Evolutionary conservation across 116 monocot species (phyloP), one percentile per base, ranked within the genome.

Genomic region (Papilionanthe hybrid): DNA sequence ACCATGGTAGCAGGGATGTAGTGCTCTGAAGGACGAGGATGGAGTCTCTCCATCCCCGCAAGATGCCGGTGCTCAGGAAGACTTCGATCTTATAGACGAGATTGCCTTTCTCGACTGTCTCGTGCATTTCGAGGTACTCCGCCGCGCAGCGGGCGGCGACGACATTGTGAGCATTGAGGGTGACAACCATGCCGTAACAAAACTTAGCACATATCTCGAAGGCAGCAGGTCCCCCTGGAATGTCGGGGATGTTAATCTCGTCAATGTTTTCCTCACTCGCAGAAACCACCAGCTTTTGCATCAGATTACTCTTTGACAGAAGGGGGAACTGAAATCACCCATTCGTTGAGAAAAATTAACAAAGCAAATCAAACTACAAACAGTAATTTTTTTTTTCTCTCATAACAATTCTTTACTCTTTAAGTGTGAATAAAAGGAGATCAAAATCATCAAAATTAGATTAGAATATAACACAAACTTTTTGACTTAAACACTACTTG

Each of bases 141-240:
- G 96, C 92, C 1, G 96, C 94, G 27, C 96, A 97, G 0, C 89
- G 90, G 5, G 87, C 87, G 12, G 94, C 83, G 45, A 92, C 81
- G 19, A 97, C 96, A 75, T 97, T 97, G 85, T 97, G 87, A 41
- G 92, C 89, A 60, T 97, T 97, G 79, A 97, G 92, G 8, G 92
- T 94, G 45, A 93, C 93, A n/a, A 79, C 87, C 84, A 89, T 91
- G 75, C 91, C 94, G 42, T 97, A 97, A 72, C 96, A 97, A 78
- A 97, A 97, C 78, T 97, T 97, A 4, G 89, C 94, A 83, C 96
- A 97, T 28, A 94, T 91, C 43, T 97, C 96, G 75, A 97, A 97
- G 69, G 92, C 85, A 5, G 86, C 87, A 42, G 96, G 80, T 9
- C 96, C 96, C 23, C 96, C 96, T 32, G 96, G 94, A 47, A 97